These are phyloP conservation scores for Candida taoyuanica DNA, from an alignment of 805 yeast species.

Conservation along the genomic window DNA sequence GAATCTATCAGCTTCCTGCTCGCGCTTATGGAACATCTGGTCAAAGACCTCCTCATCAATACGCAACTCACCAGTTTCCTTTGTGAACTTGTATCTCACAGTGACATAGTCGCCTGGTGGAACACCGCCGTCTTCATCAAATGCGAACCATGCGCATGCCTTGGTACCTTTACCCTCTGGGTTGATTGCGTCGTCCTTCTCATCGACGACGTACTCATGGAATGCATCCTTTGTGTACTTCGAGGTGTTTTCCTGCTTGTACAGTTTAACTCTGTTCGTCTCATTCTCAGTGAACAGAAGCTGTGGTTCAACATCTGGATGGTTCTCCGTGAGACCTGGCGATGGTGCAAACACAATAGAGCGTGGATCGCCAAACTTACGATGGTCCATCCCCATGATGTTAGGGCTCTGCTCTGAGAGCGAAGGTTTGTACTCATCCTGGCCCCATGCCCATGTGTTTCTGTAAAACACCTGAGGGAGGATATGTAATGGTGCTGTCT, in stretches of 20 bases:
- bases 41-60: constrained; percentile 72
- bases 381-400: constrained; percentile 53
- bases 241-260: constrained; percentile 46
- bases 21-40: constrained; percentile 59
- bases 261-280: constrained; percentile 68
- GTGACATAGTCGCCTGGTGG: constrained; percentile 88
- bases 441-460: constrained; percentile 94
- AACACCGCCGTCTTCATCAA: constrained; percentile 71
- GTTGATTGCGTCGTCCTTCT: constrained; percentile 55
- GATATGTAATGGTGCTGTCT: constrained; percentile 84
- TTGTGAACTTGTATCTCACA: constrained; percentile 68
- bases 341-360: constrained; percentile 71
- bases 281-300: constrained; percentile 87
- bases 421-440: constrained; percentile 46
- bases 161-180: constrained; percentile 74
- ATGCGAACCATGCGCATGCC: constrained; percentile 77
- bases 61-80: constrained; percentile 25
- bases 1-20: constrained; percentile 87
- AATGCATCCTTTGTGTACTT: constrained; percentile 83
- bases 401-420: constrained; percentile 37
- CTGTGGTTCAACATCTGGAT: constrained; percentile 66
- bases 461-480: constrained; percentile 81
- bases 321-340: constrained; percentile 59
- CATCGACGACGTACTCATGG: constrained; percentile 74
- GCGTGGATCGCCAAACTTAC: constrained; percentile 62